A percentile compares a stretch with the other conserved stretches of the same genome.
These are phyloP conservation scores for Phytophthora lateralis DNA, from an alignment of 352 stramenopile genomes.

Conservation along the genomic window DNA sequence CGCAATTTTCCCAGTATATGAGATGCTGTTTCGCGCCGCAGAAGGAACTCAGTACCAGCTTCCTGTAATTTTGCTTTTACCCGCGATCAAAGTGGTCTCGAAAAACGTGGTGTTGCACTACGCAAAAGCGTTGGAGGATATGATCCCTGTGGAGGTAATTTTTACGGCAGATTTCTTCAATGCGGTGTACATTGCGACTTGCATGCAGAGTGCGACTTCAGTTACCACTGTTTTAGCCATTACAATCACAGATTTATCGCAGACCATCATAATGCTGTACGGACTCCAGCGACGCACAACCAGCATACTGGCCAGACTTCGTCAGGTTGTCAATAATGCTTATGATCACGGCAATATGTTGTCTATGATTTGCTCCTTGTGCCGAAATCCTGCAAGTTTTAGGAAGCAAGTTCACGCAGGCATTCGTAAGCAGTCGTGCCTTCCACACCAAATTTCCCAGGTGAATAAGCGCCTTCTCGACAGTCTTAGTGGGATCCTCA, in stretches of 20 bases:
- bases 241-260: constrained; percentile 27
- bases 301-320: constrained; percentile 10
- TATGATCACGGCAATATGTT: constrained; percentile 11
- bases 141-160: constrained; percentile 27
- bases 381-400: constrained; percentile 17
- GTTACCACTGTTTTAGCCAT: constrained; percentile 12
- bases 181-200: constrained; percentile 28
- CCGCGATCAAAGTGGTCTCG: constrained; percentile 31
- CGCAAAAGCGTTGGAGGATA: constrained; percentile 24
- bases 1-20: constrained; percentile 31
- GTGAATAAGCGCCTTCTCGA: constrained; percentile 11
- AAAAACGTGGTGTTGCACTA: constrained; percentile 26
- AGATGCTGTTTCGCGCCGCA: constrained; percentile 17
- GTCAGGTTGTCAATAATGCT: neutral
- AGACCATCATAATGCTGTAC: constrained; percentile 22
- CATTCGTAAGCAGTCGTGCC: constrained; percentile 16
- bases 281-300: constrained; percentile 9
- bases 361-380: constrained; percentile 17
- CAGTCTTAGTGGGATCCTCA: constrained; percentile 10
- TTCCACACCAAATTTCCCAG: constrained; percentile 21
- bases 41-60: constrained; percentile 14
- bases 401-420: constrained; percentile 5
- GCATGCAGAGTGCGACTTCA: constrained; percentile 31
- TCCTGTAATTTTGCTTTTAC: constrained; percentile 25
- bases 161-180: constrained; percentile 39